These are phyloP conservation scores for Capsicum pubescens DNA, from an alignment of 257 asterid genomes.

Conservation along the genomic window DNA sequence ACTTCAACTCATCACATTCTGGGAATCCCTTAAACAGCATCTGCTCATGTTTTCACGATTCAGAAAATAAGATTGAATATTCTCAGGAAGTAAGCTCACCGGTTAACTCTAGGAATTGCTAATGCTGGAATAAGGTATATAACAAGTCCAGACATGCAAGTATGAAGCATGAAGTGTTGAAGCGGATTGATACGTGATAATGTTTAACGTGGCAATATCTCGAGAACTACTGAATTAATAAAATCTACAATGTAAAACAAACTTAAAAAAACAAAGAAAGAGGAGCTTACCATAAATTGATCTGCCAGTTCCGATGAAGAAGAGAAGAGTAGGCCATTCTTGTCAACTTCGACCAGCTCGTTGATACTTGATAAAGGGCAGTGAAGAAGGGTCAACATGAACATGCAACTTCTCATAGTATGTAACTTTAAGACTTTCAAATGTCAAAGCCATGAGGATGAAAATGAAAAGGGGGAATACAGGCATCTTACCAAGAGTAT, in stretches of 20 bases:
- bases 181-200: not conserved
- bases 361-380: slow-evolving; percentile 60
- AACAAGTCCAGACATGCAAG: not conserved
- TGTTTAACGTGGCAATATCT: slow-evolving; percentile 19
- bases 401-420: slow-evolving; percentile 21
- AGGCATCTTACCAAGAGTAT: slow-evolving; percentile 80
- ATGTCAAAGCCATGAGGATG: not conserved
- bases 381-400: slow-evolving; percentile 30
- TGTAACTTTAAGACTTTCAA: not conserved
- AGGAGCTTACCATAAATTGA: slow-evolving; percentile 76
- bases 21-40: slow-evolving; percentile 91
- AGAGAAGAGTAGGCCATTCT: slow-evolving; percentile 90
- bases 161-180: not conserved
- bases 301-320: slow-evolving; percentile 93
- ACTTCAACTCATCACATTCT: slow-evolving; percentile 59
- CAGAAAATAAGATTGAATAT: not conserved
- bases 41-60: slow-evolving; percentile 42
- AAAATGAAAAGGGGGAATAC: slow-evolving; percentile 25
- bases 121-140: not conserved
- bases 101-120: slow-evolving; percentile 14
- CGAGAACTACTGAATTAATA: not conserved
- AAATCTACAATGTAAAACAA: not conserved
- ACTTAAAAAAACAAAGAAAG: not conserved
- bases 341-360: slow-evolving; percentile 86
- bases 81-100: not conserved